Conservation (phyloP, 345 rosid species). For the Eucalyptus curtisii region DNA sequence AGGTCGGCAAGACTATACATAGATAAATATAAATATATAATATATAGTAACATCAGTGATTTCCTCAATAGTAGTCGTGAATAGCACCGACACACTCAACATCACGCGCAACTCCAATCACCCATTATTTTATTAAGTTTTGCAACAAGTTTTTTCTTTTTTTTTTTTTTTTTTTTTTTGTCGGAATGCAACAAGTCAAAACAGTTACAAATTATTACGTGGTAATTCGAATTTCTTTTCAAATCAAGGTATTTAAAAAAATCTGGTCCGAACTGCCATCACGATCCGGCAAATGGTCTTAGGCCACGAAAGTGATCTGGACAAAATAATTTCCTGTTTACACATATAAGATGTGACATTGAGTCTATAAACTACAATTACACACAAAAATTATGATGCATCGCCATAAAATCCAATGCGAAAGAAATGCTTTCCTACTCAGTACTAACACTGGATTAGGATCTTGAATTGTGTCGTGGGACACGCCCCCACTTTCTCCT, state of each 20-base stretch:
- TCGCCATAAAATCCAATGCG: not conserved
- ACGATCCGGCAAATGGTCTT: not conserved
- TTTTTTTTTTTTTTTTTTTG: too few species aligned
- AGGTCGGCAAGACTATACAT: not conserved
- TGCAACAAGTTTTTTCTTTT: not conserved
- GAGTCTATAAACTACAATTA: not conserved
- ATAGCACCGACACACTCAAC: not conserved
- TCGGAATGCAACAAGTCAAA: not conserved
- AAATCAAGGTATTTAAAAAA: not conserved
- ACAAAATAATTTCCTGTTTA: not conserved
- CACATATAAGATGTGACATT: not conserved
- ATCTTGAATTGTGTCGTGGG: not conserved
- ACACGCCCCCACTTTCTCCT: not conserved
- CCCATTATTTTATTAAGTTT: not conserved
- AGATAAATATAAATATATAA: not conserved
- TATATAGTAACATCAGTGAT: not conserved
- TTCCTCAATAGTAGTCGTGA: not conserved
- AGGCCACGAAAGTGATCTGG: not conserved
- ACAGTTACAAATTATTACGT: not conserved
- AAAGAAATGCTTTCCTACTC: not conserved
- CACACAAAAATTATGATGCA: not conserved
- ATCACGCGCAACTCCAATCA: not conserved
- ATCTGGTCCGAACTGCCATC: not conserved
- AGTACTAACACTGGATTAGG: not conserved
- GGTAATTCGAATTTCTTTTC: not conserved